These are phyloP conservation scores for Skeletonema costatum DNA, from an alignment of 108 stramenopile species.

Conservation along the genomic window DNA sequence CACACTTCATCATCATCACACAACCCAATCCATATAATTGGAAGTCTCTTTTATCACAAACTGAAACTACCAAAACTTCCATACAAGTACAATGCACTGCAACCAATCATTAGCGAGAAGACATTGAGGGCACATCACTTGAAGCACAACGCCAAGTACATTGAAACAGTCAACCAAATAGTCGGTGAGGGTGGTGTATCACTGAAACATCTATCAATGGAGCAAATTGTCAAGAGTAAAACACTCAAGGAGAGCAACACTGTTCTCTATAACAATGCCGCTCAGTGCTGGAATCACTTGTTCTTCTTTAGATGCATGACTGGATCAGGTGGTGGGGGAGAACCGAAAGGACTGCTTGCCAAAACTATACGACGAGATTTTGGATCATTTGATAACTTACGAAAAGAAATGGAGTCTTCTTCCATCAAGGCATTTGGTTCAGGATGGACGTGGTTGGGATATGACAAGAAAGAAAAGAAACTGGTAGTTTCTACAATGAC, in stretches of 20 bases:
- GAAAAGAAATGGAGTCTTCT: conserved; percentile 29
- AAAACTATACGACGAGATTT: conserved; percentile 45
- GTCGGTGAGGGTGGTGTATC: conserved; percentile 26
- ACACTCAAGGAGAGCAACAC: conserved; percentile 20
- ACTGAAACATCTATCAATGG: conserved; percentile 31
- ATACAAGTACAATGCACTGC: conserved; percentile 56
- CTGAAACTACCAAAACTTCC: conserved; percentile 55
- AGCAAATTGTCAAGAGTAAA: conserved; percentile 37
- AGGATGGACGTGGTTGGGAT: conserved; percentile 91
- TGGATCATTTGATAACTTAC: conserved; percentile 43
- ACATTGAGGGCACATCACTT: conserved; percentile 70
- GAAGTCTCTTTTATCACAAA: conserved; percentile 1
- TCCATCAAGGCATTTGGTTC: conserved; percentile 60
- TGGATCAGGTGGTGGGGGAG: conserved; percentile 51
- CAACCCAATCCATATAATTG: neutral
- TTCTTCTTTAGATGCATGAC: conserved; percentile 84
- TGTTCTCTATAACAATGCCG: conserved; percentile 69
- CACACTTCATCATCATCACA: neutral
- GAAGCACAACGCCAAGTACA: conserved; percentile 64
- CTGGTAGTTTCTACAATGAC: conserved; percentile 46
- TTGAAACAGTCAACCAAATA: conserved; percentile 42
- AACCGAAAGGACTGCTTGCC: conserved; percentile 51
- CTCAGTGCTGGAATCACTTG: conserved; percentile 69
- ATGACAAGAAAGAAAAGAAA: conserved; percentile 47
- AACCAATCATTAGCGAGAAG: conserved; percentile 52